Evolutionary conservation across 2,329 filamentous ascomycete genomes (phyloP).

Genomic region (Apiospora malaysiana): DNA sequence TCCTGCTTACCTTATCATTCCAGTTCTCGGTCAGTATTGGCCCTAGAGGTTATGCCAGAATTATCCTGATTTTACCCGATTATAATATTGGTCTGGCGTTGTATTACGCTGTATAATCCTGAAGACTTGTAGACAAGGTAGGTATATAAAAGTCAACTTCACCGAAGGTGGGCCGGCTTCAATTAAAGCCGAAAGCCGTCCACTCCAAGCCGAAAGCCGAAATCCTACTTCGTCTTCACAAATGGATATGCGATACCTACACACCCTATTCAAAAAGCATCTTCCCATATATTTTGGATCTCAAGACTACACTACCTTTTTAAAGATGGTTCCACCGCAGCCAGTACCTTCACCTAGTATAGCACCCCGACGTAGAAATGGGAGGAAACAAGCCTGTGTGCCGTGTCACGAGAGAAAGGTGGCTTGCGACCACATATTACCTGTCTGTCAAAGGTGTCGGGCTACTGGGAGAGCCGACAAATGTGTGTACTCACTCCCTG

Average conservation of each 20-base stretch:
- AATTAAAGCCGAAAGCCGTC: slow-evolving; percentile 4
- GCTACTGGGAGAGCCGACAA: slow-evolving; percentile 16
- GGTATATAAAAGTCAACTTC: neutral
- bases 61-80: too few relatives aligned
- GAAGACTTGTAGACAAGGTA: too few relatives aligned
- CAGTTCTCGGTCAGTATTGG: too few relatives aligned
- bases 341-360: neutral
- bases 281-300: neutral
- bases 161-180: neutral
- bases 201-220: slow-evolving; percentile 8
- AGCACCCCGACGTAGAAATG: slow-evolving; percentile 22
- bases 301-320: neutral
- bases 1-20: too few relatives aligned
- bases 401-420: slow-evolving; percentile 26
- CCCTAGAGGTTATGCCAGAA: too few relatives aligned
- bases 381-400: slow-evolving; percentile 25
- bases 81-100: too few relatives aligned
- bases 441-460: slow-evolving; percentile 24
- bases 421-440: slow-evolving; percentile 26
- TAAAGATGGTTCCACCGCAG: neutral
- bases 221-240: neutral
- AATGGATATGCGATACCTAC: neutral
- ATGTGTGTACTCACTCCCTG: slow-evolving; percentile 21
- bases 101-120: too few relatives aligned
- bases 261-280: neutral